A percentile compares a stretch with the other conserved stretches of the same genome.
Evolutionary conservation across 192 early-diverging fungal species (phyloP).

Genomic region (Rhizophagus sp.): DNA sequence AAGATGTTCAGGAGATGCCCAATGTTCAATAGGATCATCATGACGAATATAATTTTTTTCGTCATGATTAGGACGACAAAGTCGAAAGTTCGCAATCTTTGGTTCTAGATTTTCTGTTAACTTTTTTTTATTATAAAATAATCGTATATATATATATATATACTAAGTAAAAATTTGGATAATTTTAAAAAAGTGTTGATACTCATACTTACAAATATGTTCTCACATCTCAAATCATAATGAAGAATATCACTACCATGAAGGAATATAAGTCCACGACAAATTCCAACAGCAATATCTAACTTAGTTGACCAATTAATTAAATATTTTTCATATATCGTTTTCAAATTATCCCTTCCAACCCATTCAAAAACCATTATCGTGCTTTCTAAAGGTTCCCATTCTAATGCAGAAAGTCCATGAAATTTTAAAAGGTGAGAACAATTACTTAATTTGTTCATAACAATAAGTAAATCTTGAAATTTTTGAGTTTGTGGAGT

Average conservation of each 20-base stretch:
- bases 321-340: conserved; percentile 2
- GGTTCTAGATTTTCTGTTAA: conserved; percentile 11
- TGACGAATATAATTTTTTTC: not conserved
- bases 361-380: conserved; percentile 27
- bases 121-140: not conserved
- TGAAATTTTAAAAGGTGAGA: conserved; percentile 17
- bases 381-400: not conserved
- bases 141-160: too few relatives aligned
- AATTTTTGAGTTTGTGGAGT: conserved; percentile 12
- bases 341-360: conserved; percentile 19
- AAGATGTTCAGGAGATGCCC: conserved; percentile 21
- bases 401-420: conserved; percentile 15
- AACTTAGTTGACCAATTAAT: conserved; percentile 12
- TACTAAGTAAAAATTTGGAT: not conserved
- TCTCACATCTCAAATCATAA: conserved; percentile 20
- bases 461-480: conserved; percentile 1
- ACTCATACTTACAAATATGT: not conserved
- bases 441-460: conserved; percentile 16
- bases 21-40: conserved; percentile 21
- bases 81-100: conserved; percentile 10
- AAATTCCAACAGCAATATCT: conserved; percentile 15
- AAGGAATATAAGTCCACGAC: conserved; percentile 23
- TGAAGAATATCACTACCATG: conserved; percentile 18
- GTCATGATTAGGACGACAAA: not conserved
- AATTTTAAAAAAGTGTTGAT: not conserved